Conservation (phyloP, 192 early-diverging fungal species). For the Paraglomus brasilianum region DNA sequence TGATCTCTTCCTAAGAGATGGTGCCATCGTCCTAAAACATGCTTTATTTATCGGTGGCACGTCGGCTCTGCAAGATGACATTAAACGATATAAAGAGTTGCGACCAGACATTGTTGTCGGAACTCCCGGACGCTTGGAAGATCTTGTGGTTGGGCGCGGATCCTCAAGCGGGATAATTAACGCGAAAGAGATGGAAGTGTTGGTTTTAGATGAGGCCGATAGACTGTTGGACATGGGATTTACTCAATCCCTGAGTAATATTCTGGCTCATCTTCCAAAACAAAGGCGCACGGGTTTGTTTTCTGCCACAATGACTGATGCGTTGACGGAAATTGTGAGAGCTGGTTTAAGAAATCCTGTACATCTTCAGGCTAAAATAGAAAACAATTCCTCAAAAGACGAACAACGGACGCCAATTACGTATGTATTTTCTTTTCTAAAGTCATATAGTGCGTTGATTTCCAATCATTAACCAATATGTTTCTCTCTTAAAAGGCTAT, state of each 20-base stretch:
- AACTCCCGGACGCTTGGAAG: conserved; percentile 87
- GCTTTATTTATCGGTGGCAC: conserved; percentile 75
- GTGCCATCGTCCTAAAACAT: conserved; percentile 40
- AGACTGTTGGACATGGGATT: conserved; percentile 95
- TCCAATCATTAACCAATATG: background rate
- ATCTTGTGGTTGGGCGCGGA: conserved; percentile 56
- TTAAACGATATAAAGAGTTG: conserved; percentile 55
- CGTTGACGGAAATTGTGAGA: conserved; percentile 73
- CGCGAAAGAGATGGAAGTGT: conserved; percentile 78
- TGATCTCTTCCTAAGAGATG: conserved; percentile 55
- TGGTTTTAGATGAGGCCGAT: conserved; percentile 96
- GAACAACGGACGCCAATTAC: conserved; percentile 64
- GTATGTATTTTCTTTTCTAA: conserved; percentile 34
- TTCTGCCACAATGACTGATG: conserved; percentile 96
- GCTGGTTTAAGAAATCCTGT: conserved; percentile 93
- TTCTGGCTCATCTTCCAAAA: conserved; percentile 81
- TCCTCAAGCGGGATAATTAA: conserved; percentile 51
- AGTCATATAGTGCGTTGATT: conserved; percentile 11
- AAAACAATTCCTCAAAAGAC: conserved; percentile 51
- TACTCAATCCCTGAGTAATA: conserved; percentile 70
- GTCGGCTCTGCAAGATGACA: conserved; percentile 60
- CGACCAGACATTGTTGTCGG: conserved; percentile 85
- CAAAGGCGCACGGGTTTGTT: conserved; percentile 95
- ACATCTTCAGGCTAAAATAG: conserved; percentile 85
- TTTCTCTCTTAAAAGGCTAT: conserved; percentile 43